Evolutionary conservation across 2,329 filamentous ascomycete genomes (phyloP), one percentile per base, ranked within the genome.

Genomic region (Canariomyces notabilis): DNA sequence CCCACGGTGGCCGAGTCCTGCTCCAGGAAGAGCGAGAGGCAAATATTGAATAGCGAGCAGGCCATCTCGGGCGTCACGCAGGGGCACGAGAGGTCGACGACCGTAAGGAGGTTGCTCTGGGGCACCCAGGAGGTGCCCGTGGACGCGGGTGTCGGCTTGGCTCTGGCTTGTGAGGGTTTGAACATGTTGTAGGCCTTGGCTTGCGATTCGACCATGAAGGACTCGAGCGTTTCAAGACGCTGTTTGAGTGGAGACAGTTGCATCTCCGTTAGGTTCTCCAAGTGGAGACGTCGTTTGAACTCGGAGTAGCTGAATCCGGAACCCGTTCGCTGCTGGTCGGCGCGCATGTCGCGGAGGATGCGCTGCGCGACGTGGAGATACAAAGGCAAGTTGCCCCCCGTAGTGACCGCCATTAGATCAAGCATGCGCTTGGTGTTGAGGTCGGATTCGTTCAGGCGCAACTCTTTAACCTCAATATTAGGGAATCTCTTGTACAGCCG

Each of bases 41-140:
- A 84, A 33, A 89, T 83, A 43, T 85, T 82, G 63, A 91, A 91
- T 0, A 91, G 67, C 0, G 77, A 71, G 57, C 86, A 91, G 0
- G 85, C 85, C 31, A 76, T 79, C 19, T 81, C 76, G 0, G 79
- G 63, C 0, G 82, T 82, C 5, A 89, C 69, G 53, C 83, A 88
- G 0, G 85, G 82, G 59, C 85, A 87, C 0, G 80, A 86, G 0
- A 93, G 67, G 56, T 93, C 87, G 48, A 60, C 57, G 16, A 71
- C 65, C 4, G 66, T 71, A 6, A 71, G 57, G 26, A 63, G 61
- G 4, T 65, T 61, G 6, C 59, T 40, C 53, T 62, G 31, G 0
- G 60, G 58, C 1, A 33, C 46, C 62, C 63, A 66, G 20, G 61
- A 48, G 5, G 58, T 64, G 5, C 60, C 64, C 12, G 32, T 41